phyloP scores from a whole-genome alignment of 352 stramenopile species.

The Phytophthora citrophthora region DNA sequence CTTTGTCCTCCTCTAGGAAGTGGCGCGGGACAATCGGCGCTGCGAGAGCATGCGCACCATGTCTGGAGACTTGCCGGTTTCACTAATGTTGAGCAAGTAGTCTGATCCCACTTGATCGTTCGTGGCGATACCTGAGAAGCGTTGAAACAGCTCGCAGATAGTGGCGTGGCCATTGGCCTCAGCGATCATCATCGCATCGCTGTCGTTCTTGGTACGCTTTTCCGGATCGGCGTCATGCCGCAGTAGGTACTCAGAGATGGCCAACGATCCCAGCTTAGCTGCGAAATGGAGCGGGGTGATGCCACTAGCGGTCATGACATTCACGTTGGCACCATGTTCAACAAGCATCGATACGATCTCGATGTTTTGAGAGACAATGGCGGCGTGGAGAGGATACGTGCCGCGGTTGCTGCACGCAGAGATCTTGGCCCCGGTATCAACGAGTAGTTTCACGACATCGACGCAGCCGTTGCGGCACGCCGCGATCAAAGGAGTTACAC shows the following conservation, averaged over 20 bases:
- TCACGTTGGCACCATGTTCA: slow-evolving; percentile 66
- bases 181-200: slow-evolving; percentile 79
- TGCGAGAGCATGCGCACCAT: slow-evolving; percentile 53
- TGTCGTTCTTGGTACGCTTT: slow-evolving; percentile 80
- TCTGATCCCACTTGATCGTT: slow-evolving; percentile 31
- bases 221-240: slow-evolving; percentile 68
- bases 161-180: slow-evolving; percentile 64
- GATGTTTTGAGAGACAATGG: slow-evolving; percentile 69
- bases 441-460: slow-evolving; percentile 58
- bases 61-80: slow-evolving; percentile 40
- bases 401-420: slow-evolving; percentile 51
- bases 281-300: slow-evolving; percentile 85
- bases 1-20: slow-evolving; percentile 13
- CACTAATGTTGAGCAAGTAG: slow-evolving; percentile 42
- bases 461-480: slow-evolving; percentile 71
- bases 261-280: slow-evolving; percentile 65
- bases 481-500: slow-evolving; percentile 76
- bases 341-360: slow-evolving; percentile 77
- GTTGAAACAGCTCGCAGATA: slow-evolving; percentile 74
- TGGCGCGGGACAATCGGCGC: slow-evolving; percentile 25
- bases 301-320: slow-evolving; percentile 66
- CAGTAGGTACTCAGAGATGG: slow-evolving; percentile 69
- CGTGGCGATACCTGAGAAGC: slow-evolving; percentile 36
- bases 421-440: slow-evolving; percentile 57
- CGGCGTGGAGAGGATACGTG: slow-evolving; percentile 71